Evolutionary conservation across 2,329 filamentous ascomycete genomes (phyloP).

Genomic region (Rhexocercosporidium sp.): DNA sequence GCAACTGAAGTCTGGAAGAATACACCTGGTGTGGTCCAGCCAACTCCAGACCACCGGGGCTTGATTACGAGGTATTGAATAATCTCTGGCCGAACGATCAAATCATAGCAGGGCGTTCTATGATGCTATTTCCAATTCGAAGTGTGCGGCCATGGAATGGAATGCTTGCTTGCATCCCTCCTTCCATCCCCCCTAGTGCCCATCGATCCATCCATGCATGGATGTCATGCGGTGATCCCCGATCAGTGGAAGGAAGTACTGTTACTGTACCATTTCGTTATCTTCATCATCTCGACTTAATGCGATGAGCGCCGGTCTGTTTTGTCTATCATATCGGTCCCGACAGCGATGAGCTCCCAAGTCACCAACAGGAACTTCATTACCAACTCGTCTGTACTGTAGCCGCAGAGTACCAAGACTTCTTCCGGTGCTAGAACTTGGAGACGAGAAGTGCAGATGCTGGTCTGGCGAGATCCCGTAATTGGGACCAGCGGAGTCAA

Average conservation of each 20-base stretch:
- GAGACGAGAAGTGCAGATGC: constrained; percentile 8
- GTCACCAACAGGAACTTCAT: background rate
- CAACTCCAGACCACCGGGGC: background rate
- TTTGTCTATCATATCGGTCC: background rate
- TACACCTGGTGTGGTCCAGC: background rate
- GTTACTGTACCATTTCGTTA: background rate
- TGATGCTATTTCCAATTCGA: constrained; percentile 17
- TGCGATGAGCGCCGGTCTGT: background rate
- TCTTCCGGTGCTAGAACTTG: background rate
- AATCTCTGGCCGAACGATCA: background rate
- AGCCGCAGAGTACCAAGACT: constrained; percentile 6
- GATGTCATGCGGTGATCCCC: background rate
- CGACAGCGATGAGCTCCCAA: background rate
- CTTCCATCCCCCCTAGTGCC: background rate
- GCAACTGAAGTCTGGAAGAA: background rate
- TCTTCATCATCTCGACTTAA: background rate
- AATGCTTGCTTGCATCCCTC: background rate
- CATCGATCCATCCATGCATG: background rate
- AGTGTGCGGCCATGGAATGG: background rate
- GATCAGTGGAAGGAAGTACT: background rate
- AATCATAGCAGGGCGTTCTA: constrained; percentile 16
- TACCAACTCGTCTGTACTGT: background rate
- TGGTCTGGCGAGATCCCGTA: background rate
- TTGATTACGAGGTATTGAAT: constrained; percentile 18
- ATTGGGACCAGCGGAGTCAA: background rate